Percentiles rank a stretch among this genome's conserved stretches.
phyloP scores from a whole-genome alignment of 2,329 filamentous ascomycete genomes.

The Byssothecium circinans region DNA sequence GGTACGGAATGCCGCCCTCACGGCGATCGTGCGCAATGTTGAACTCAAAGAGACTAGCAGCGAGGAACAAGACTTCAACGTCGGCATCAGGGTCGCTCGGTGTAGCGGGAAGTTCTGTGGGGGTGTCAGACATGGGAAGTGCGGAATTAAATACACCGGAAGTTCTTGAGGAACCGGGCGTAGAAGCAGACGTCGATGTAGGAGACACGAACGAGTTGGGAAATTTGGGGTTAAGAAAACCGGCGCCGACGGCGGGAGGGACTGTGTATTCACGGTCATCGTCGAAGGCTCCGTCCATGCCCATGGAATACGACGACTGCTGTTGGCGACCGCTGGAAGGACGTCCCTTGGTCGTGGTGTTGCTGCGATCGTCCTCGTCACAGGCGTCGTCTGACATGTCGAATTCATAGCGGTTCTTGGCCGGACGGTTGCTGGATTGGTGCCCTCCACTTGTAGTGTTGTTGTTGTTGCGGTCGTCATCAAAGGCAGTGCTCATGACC shows the following conservation, averaged over 20 bases:
- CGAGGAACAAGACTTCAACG: conserved; percentile 82
- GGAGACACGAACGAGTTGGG: conserved; percentile 22
- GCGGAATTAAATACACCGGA: conserved; percentile 86
- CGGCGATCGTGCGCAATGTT: conserved; percentile 90
- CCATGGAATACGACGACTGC: conserved; percentile 1
- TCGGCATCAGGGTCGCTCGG: conserved; percentile 56
- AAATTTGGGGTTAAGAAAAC: conserved; percentile 28
- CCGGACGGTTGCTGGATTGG: too few species aligned
- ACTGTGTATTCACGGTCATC: conserved; percentile 16
- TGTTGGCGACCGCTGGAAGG: conserved; percentile 6
- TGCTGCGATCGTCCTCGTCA: too few species aligned
- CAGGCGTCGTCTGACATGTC: too few species aligned
- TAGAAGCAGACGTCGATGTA: conserved; percentile 24
- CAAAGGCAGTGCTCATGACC: too few species aligned
- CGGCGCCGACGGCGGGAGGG: conserved; percentile 19
- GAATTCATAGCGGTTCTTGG: too few species aligned
- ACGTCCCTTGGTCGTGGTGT: conserved; percentile 5
- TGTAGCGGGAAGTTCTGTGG: conserved; percentile 28
- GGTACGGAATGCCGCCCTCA: conserved; percentile 92
- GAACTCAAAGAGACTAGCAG: conserved; percentile 93
- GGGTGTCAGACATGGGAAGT: conserved; percentile 71
- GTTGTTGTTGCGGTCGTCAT: too few species aligned
- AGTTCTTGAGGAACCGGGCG: conserved; percentile 52
- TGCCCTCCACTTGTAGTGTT: background rate
- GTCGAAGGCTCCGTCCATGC: conserved; percentile 32